These are phyloP conservation scores for Isoetes taiwanensis DNA, from an alignment of 75 land plant genomes.

Conservation along the genomic window DNA sequence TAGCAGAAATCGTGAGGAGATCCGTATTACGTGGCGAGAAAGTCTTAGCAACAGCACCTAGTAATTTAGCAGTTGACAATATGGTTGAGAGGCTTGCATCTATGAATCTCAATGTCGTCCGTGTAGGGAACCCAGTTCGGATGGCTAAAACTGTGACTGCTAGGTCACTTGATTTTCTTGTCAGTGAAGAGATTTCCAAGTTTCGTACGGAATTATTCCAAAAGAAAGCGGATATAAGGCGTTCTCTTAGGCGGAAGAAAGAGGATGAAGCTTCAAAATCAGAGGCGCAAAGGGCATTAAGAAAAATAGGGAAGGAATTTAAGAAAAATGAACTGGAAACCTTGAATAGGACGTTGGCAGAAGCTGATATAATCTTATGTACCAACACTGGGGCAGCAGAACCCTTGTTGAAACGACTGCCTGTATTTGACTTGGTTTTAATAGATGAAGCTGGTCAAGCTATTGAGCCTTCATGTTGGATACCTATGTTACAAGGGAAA, in stretches of 20 bases:
- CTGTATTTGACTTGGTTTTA: constrained; percentile 65
- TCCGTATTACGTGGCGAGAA: constrained; percentile 63
- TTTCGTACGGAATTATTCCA: constrained; percentile 44
- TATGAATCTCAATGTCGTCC: constrained; percentile 47
- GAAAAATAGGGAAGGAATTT: constrained; percentile 55
- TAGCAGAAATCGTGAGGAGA: constrained; percentile 46
- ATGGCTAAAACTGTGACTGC: constrained; percentile 65
- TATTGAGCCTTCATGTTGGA: constrained; percentile 83
- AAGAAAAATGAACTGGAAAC: constrained; percentile 67
- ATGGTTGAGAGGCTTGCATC: constrained; percentile 62
- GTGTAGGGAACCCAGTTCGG: constrained; percentile 82
- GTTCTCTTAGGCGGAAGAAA: constrained; percentile 49
- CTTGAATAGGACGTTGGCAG: constrained; percentile 37
- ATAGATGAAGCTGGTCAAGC: constrained; percentile 92
- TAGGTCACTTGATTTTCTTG: constrained; percentile 56
- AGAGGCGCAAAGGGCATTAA: constrained; percentile 64
- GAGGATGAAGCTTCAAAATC: constrained; percentile 69
- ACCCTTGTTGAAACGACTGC: constrained; percentile 45
- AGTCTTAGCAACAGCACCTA: constrained; percentile 82
- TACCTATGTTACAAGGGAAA: constrained; percentile 57
- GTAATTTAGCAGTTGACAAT: constrained; percentile 92
- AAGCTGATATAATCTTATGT: constrained; percentile 63
- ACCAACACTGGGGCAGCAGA: constrained; percentile 89
- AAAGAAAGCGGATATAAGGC: constrained; percentile 66
- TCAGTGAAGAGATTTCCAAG: constrained; percentile 34